Base-by-base conservation (phyloP, 371 early-diverging fungal genomes). In the Capillidium rhysosporum region DNA sequence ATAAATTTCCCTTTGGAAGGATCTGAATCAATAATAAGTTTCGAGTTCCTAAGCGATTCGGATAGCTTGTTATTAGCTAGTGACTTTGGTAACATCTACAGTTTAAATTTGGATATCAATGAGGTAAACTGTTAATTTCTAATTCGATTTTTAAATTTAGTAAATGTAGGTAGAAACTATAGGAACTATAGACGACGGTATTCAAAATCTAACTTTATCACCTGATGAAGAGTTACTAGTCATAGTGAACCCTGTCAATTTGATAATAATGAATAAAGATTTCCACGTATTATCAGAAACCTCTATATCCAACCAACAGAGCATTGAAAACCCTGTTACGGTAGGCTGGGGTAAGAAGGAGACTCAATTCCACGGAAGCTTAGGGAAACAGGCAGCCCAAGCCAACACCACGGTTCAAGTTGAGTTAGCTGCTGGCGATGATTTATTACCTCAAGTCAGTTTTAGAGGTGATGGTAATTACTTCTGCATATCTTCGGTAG, bases 311-410 rank as follows among this genome's bases (percentile, higher is more conserved):
- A 75, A 0, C 64, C 86, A 21, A 69, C 79, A 55, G 78, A 75
- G 9, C 74, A 74, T 20, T 75, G 76, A 28, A 56, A 68, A 41
- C 86, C 84, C 7, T 78, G 83, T 86, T 34, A 77, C 69, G 49
- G 80, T 97, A n/a, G 97, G 97, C 34, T 97, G 97, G 97, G 97
- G 97, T 48, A 80, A 75, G 53, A 91, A 89, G 56, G 95, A 92
- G 61, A 97, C 97, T 7, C 97, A 97, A 63, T 97, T 94, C 61
- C 94, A 95, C 60, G 97, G 97, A 39, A 75, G 79, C 16, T 86
- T 69, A 25, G 92, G 92, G 52, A 95, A 92, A 62, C 68, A 65
- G 44, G 86, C 86, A 5, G 89, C 83, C 7, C 61, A 66, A 46
- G 7, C 12, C 34, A 12, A 12, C 12, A 34, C 7, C 12, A 12